A percentile compares a stretch with the other conserved stretches of the same genome.
phyloP scores from a whole-genome alignment of 345 rosid species.

The Eucalyptus rudis region DNA sequence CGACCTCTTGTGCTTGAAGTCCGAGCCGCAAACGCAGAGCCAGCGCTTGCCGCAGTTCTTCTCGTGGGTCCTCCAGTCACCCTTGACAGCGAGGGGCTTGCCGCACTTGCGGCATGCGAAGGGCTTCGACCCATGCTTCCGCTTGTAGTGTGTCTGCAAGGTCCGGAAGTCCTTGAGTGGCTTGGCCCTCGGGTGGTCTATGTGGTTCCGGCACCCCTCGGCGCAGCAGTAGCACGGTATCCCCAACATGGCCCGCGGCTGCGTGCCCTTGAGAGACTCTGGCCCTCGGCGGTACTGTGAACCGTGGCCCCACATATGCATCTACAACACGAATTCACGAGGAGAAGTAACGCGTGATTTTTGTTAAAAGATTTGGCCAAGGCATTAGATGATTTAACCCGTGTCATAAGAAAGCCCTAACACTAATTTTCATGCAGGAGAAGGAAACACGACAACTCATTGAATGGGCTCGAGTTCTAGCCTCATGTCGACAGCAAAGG shows the following conservation, averaged over 20 bases:
- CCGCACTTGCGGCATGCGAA: constrained; percentile 74
- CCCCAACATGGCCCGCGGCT: constrained; percentile 57
- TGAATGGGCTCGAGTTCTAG: not conserved
- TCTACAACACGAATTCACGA: constrained; percentile 10
- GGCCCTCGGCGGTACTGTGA: constrained; percentile 76
- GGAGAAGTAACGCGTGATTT: not conserved
- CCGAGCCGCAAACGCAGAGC: constrained; percentile 82
- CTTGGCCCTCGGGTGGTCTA: constrained; percentile 63
- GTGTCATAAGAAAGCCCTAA: not conserved
- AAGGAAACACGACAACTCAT: not conserved
- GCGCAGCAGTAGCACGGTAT: constrained; percentile 72
- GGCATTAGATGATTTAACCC: not conserved
- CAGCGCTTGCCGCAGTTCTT: constrained; percentile 90
- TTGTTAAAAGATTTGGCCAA: not conserved
- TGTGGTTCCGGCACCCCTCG: constrained; percentile 79
- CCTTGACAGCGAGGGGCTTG: constrained; percentile 70
- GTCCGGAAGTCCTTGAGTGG: constrained; percentile 79
- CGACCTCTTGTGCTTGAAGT: constrained; percentile 88
- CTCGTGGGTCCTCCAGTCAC: constrained; percentile 92
- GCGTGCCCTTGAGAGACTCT: constrained; percentile 57
- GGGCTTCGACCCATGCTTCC: constrained; percentile 68
- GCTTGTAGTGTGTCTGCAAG: constrained; percentile 75
- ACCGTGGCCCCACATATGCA: constrained; percentile 98
- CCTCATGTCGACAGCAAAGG: not conserved
- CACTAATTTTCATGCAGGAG: not conserved